Base-by-base conservation (phyloP, 75 land plant species). In the Cupressus sempervirens region DNA sequence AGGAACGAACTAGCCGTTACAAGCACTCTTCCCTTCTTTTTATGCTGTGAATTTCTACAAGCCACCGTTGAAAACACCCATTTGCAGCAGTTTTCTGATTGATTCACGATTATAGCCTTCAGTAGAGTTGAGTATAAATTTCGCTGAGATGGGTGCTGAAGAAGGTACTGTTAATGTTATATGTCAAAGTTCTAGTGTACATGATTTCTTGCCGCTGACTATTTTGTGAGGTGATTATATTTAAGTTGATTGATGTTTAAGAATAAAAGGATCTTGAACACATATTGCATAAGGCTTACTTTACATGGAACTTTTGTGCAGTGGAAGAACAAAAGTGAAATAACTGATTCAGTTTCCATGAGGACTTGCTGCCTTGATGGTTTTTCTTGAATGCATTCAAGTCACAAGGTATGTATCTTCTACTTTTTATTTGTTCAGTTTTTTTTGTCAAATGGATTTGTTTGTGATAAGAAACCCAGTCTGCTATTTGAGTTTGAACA, bases 181-280 rank as follows among this genome's bases (percentile, higher is more conserved):
- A 43, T 5, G 45, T 43, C n/a, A n/a, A n/a, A n/a, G n/a, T n/a
- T n/a, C n/a, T n/a, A n/a, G n/a, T n/a, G n/a, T n/a, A n/a, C n/a
- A 87, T 92, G 68, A 88, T 93, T 14, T 87, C 91, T 54, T 93
- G 93, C 68, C 82, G 81, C 52, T 88, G 30, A 30, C 23, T 18
- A 16, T 23, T 18, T 58, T 0, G 23, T 18, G 20, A 58, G 65
- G 26, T 20, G 23, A 58, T 18, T 20, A 58, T 58, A 20, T 20
- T 18, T 20, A 0, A 6, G 65, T 5, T 58, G 23, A 58, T 20
- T 18, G 8, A 7, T 58, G 65, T 20, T 58, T 58, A 16, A 58
- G 4, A 58, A 4, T 16, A 20, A 4, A 58, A 58, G 20, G 4
- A 58, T 16, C 20, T 18, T 58, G 26, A 58, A 23, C 65, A 58